A percentile compares a stretch with the other conserved stretches of the same genome.
Conservation (phyloP, 306 rosid genomes). For the Arachis stenosperma region DNA sequence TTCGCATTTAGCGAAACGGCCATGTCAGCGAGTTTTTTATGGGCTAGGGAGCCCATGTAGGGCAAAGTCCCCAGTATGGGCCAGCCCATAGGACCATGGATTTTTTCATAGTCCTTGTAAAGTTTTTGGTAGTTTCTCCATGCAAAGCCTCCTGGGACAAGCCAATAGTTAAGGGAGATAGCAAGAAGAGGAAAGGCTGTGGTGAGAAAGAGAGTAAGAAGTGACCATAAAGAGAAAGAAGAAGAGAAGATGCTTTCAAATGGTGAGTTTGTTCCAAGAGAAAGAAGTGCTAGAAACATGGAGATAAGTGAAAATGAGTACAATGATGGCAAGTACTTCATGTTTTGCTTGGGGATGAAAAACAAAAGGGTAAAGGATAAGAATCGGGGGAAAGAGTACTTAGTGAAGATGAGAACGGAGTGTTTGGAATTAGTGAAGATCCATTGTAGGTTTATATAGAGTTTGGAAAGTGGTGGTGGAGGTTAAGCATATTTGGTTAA, state of each 20-base stretch:
- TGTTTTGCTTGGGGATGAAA: not conserved
- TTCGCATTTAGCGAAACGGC: slow-evolving; percentile 50
- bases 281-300: slow-evolving; percentile 32
- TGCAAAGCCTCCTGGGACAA: slow-evolving; percentile 67
- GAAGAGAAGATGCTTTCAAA: slow-evolving; percentile 14
- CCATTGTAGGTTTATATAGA: slow-evolving; percentile 46
- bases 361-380: too few species aligned
- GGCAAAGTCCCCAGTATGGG: slow-evolving; percentile 60
- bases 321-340: not conserved
- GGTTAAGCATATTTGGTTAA: slow-evolving; percentile 34
- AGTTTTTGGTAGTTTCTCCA: slow-evolving; percentile 50
- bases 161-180: slow-evolving; percentile 48
- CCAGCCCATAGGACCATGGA: slow-evolving; percentile 63
- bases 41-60: slow-evolving; percentile 59
- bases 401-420: not conserved
- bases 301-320: not conserved
- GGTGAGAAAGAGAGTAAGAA: slow-evolving; percentile 36
- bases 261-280: slow-evolving; percentile 12
- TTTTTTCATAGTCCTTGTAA: not conserved
- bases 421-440: slow-evolving; percentile 29
- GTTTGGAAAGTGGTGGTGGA: slow-evolving; percentile 23
- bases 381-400: not conserved
- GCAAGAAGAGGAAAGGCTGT: slow-evolving; percentile 28
- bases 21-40: slow-evolving; percentile 55
- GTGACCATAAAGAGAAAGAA: slow-evolving; percentile 27